Base-by-base conservation (phyloP, 441 rosid genomes). In the Codiaeum variegatum region DNA sequence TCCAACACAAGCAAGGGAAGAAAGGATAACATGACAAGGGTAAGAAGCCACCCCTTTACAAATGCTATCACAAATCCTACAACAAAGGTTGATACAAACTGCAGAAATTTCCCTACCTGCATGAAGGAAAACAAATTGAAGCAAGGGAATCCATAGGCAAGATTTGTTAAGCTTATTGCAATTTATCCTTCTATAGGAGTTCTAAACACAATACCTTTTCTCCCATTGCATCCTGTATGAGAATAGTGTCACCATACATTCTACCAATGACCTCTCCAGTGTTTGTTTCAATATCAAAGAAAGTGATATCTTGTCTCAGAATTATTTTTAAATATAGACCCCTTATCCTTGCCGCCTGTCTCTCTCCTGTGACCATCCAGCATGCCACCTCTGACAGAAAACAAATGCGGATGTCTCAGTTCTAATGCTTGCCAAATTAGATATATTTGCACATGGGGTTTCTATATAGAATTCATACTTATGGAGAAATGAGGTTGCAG, bases 181-280 rank as follows among this genome's bases (percentile, higher is more conserved):
- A 16, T 46, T 46, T 46, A 46, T 26, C 19, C 51, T 32, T 10
- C 15, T 9, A 12, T 1, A 1, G 5, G 51, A 24, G 24, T 54
- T 36, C 11, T 34, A 4, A 4, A 49, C 4, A 1, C 28, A 54
- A 2, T 74, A 88, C 93, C 90, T 91, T 89, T 76, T 90, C 93
- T 13, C 93, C 93, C 88, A 88, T 90, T 28, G 93, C 96, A 26
- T 90, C 90, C 79, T 87, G 96, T 63, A 90, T 88, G 40, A 88
- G 89, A 58, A 88, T 83, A 4, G 91, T 90, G 77, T 90, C 93
- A n/a, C 96, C 89, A 0, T 93, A 90, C 96, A 90, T 88, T 76
- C 96, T 88, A 13, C 89, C 91, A 4, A 90, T 77, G 73, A 90
- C 86, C 75, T 90, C 93, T 0, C 96, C 96, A 0, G 93, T 90